Evolutionary conservation across 2,329 filamentous ascomycete species (phyloP).

Genomic region (Colletotrichum tofieldiae): DNA sequence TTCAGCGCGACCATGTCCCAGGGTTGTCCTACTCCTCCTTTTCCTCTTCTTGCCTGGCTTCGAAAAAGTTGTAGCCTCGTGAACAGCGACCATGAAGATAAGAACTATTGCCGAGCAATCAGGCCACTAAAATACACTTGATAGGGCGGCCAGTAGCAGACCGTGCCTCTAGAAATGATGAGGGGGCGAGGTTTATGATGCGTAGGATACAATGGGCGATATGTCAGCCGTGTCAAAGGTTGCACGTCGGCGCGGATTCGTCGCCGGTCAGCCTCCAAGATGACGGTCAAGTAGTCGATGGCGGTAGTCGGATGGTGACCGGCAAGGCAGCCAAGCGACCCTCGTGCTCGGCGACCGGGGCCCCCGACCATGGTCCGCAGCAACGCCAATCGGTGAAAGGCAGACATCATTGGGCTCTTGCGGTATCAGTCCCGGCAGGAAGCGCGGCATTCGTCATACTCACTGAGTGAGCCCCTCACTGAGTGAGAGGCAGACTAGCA

Average conservation of each 20-base stretch:
- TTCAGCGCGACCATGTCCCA: not conserved
- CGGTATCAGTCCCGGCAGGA: conserved; percentile 15
- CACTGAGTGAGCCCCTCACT: conserved; percentile 4
- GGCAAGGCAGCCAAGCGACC: conserved; percentile 31
- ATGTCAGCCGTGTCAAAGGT: conserved; percentile 16
- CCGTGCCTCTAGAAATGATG: not conserved
- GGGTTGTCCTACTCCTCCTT: not conserved
- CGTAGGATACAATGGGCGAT: too few species aligned
- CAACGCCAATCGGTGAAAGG: not conserved
- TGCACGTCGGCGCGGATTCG: not conserved
- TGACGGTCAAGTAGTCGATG: conserved; percentile 6
- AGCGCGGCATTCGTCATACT: conserved; percentile 40
- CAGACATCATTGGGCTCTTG: not conserved
- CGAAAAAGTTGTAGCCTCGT: not conserved
- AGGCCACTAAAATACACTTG: not conserved
- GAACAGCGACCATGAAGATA: too few species aligned
- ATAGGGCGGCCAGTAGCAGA: not conserved
- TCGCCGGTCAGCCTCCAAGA: conserved; percentile 30
- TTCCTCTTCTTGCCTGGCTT: not conserved
- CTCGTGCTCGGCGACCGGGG: conserved; percentile 31
- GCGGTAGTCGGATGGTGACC: conserved; percentile 23
- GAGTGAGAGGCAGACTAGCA: not conserved
- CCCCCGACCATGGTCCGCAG: conserved; percentile 1
- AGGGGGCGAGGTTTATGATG: not conserved
- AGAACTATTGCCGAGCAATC: not conserved